Conservation (phyloP, 345 rosid species). For the Linum trigynum region DNA sequence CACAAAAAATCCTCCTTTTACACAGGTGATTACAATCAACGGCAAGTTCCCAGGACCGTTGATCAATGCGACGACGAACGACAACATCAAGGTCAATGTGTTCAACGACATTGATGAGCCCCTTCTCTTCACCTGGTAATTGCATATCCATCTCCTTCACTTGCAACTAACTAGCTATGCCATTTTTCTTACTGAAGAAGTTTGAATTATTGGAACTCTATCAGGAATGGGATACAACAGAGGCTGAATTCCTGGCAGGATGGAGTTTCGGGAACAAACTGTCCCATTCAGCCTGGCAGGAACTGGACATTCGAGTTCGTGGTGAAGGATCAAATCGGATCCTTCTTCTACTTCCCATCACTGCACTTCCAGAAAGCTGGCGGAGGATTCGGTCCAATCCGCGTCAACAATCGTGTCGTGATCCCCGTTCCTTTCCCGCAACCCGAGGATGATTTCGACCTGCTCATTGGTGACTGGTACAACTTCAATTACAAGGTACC, state of each 20-base stretch:
- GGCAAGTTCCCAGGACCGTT: slow-evolving; percentile 23
- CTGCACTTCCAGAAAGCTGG: slow-evolving; percentile 1
- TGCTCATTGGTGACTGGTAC: not conserved
- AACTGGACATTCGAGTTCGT: slow-evolving; percentile 1
- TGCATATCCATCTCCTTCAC: not conserved
- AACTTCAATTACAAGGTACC: not conserved
- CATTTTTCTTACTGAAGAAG: too few relatives aligned
- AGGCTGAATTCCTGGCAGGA: slow-evolving; percentile 4
- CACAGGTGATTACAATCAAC: slow-evolving; percentile 22
- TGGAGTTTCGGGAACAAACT: slow-evolving; percentile 1
- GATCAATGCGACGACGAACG: slow-evolving; percentile 18
- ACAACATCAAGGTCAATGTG: slow-evolving; percentile 15
- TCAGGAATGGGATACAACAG: slow-evolving; percentile 5
- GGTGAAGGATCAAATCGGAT: slow-evolving; percentile 1
- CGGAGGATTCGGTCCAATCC: slow-evolving; percentile 1
- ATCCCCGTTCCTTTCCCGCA: not conserved
- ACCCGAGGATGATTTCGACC: not conserved
- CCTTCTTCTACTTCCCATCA: slow-evolving; percentile 5
- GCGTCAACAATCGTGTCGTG: not conserved
- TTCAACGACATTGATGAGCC: slow-evolving; percentile 23
- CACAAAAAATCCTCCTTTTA: not conserved
- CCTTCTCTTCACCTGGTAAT: slow-evolving; percentile 21
- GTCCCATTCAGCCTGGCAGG: not conserved
- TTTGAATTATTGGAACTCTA: not conserved
- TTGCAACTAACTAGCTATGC: too few relatives aligned